These are phyloP conservation scores for Ramaria sp. DNA, from an alignment of 768 basidiomycete species.

Conservation along the genomic window DNA sequence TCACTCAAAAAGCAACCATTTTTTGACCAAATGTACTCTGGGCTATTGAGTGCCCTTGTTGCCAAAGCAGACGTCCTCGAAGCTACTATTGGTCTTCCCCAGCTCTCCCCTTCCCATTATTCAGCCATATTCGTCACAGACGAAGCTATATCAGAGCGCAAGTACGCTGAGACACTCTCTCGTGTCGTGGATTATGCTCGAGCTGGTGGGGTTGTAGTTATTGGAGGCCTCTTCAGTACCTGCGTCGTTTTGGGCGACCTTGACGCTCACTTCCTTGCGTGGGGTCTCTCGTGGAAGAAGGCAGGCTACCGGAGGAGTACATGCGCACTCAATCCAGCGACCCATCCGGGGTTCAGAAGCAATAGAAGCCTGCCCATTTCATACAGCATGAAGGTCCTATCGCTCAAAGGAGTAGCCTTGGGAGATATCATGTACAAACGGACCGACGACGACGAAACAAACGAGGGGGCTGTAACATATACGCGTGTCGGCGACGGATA, in stretches of 20 bases:
- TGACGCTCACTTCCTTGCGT: slow-evolving; percentile 15
- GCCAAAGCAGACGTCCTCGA: slow-evolving; percentile 16
- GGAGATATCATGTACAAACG: slow-evolving; percentile 25
- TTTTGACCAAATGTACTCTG: slow-evolving; percentile 16
- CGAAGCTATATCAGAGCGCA: slow-evolving; percentile 20
- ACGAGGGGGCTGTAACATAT: slow-evolving; percentile 21
- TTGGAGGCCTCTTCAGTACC: slow-evolving; percentile 26
- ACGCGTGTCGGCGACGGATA: slow-evolving; percentile 21
- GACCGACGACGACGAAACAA: slow-evolving; percentile 9
- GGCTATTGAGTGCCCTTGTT: slow-evolving; percentile 20
- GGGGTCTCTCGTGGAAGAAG: slow-evolving; percentile 27
- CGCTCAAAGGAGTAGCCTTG: slow-evolving; percentile 22
- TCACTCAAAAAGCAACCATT: slow-evolving; percentile 19
- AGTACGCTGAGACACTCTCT: slow-evolving; percentile 16
- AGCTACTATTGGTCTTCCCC: slow-evolving; percentile 12
- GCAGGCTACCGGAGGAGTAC: slow-evolving; percentile 32
- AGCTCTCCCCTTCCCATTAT: slow-evolving; percentile 20
- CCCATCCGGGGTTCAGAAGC: not conserved
- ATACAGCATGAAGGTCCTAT: slow-evolving; percentile 35
- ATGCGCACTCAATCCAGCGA: slow-evolving; percentile 22
- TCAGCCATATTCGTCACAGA: slow-evolving; percentile 28
- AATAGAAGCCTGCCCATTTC: not conserved
- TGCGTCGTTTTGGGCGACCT: slow-evolving; percentile 18
- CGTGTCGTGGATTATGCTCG: slow-evolving; percentile 29
- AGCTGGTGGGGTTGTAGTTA: slow-evolving; percentile 27